These are phyloP conservation scores for Drechslerella dactyloides DNA, from an alignment of 2,329 filamentous ascomycete species.

Conservation along the genomic window DNA sequence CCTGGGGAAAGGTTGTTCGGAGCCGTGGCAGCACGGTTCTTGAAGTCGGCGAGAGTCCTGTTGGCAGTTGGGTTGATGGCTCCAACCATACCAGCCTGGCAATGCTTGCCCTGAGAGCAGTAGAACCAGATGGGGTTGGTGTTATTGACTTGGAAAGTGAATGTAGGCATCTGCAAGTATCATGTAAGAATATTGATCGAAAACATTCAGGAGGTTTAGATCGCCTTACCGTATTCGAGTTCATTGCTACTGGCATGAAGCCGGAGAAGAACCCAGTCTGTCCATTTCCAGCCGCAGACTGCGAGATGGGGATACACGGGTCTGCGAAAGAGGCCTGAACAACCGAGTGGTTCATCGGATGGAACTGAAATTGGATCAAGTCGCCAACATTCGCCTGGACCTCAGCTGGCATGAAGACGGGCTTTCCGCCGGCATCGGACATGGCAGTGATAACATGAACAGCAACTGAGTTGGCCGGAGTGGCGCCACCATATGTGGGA, in stretches of 20 bases:
- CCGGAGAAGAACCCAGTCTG: slow-evolving; percentile 69
- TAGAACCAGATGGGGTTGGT: slow-evolving; percentile 78
- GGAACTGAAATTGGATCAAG: slow-evolving; percentile 54
- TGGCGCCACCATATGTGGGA: slow-evolving; percentile 53
- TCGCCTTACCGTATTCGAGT: slow-evolving; percentile 59
- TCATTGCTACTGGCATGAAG: slow-evolving; percentile 69
- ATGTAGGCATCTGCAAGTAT: slow-evolving; percentile 60
- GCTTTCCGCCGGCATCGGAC: slow-evolving; percentile 54
- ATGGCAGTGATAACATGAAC: slow-evolving; percentile 59
- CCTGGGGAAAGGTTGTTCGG: slow-evolving; percentile 60
- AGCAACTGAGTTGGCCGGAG: slow-evolving; percentile 51
- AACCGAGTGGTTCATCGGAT: slow-evolving; percentile 72
- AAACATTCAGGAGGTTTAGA: neutral
- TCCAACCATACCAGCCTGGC: slow-evolving; percentile 75
- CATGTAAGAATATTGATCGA: slow-evolving; percentile 40
- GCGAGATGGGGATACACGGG: slow-evolving; percentile 69
- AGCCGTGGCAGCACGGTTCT: slow-evolving; percentile 57
- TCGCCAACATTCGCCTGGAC: slow-evolving; percentile 52
- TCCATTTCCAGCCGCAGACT: slow-evolving; percentile 42
- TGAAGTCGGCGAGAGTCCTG: slow-evolving; percentile 54
- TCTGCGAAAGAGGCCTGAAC: slow-evolving; percentile 76
- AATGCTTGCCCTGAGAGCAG: slow-evolving; percentile 77
- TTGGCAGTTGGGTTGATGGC: slow-evolving; percentile 69
- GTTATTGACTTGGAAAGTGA: slow-evolving; percentile 73
- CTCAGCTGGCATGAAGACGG: slow-evolving; percentile 51